Conservation (phyloP, 805 yeast species). For the Debaryomyces tyrocola region DNA sequence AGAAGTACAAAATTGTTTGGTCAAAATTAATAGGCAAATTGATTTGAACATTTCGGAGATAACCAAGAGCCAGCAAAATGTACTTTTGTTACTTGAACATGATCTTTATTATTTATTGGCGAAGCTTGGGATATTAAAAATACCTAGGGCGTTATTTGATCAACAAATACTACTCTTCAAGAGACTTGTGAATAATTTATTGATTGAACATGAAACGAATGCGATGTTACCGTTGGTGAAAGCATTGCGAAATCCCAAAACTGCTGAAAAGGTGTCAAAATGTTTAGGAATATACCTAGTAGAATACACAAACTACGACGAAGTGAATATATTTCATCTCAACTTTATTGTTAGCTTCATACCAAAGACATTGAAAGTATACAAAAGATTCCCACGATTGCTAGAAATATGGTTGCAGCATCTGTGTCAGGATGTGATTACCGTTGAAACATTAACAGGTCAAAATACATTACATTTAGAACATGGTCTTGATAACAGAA, state of each 20-base stretch:
- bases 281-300: slow-evolving; percentile 8
- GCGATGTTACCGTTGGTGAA: background rate
- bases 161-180: slow-evolving; percentile 11
- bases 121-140: background rate
- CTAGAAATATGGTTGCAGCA: slow-evolving; percentile 8
- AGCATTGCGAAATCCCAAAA: background rate
- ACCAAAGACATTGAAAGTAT: slow-evolving; percentile 7
- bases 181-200: slow-evolving; percentile 7
- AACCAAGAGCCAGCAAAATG: background rate
- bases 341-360: slow-evolving; percentile 7
- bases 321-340: slow-evolving; percentile 6
- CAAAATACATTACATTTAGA: background rate
- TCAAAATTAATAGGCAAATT: background rate
- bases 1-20: background rate
- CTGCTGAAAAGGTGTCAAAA: slow-evolving; percentile 1
- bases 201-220: background rate
- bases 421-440: slow-evolving; percentile 13
- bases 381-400: slow-evolving; percentile 8
- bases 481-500: background rate
- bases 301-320: slow-evolving; percentile 5
- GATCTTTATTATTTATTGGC: background rate
- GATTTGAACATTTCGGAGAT: background rate
- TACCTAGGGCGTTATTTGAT: slow-evolving; percentile 8
- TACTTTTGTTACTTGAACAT: background rate
- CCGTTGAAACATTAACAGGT: slow-evolving; percentile 4